phyloP scores from a whole-genome alignment of 1,139 yeast species.

The Protomyces lactucae-debilis region DNA sequence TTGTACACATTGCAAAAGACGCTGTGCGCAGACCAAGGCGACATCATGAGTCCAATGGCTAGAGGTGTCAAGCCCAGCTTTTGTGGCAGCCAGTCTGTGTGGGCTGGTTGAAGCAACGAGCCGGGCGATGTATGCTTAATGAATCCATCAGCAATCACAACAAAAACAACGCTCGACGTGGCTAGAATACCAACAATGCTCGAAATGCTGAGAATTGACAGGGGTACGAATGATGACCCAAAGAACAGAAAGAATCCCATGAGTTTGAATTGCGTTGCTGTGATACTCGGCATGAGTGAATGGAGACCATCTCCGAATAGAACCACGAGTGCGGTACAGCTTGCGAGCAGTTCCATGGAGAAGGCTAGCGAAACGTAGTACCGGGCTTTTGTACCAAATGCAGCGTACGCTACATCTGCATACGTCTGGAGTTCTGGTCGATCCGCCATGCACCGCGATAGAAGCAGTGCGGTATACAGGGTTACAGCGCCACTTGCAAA shows the following conservation, averaged over 20 bases:
- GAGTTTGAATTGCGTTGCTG: conserved; percentile 52
- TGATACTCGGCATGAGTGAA: conserved; percentile 55
- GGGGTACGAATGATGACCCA: conserved; percentile 61
- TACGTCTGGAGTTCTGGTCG: conserved; percentile 77
- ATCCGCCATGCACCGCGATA: conserved; percentile 63
- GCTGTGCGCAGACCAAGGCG: conserved; percentile 90
- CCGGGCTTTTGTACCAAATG: conserved; percentile 60
- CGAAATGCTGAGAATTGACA: conserved; percentile 63
- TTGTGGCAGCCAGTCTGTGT: conserved; percentile 51
- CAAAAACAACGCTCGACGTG: conserved; percentile 57
- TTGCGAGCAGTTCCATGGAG: conserved; percentile 71
- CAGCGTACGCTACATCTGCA: conserved; percentile 78
- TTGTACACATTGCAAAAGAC: conserved; percentile 74
- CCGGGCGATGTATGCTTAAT: conserved; percentile 56
- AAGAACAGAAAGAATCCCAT: conserved; percentile 58
- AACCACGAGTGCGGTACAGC: conserved; percentile 64
- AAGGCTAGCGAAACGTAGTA: conserved; percentile 65
- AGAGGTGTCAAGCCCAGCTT: conserved; percentile 48
- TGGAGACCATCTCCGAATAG: conserved; percentile 79
- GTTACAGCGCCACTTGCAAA: conserved; percentile 44
- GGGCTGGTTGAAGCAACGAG: conserved; percentile 56
- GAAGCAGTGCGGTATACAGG: conserved; percentile 60
- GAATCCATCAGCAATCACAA: conserved; percentile 62
- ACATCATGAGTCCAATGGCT: conserved; percentile 70
- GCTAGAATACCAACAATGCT: conserved; percentile 71